phyloP scores from a whole-genome alignment of 495 filamentous ascomycete genomes.

The Aspergillus affinis region DNA sequence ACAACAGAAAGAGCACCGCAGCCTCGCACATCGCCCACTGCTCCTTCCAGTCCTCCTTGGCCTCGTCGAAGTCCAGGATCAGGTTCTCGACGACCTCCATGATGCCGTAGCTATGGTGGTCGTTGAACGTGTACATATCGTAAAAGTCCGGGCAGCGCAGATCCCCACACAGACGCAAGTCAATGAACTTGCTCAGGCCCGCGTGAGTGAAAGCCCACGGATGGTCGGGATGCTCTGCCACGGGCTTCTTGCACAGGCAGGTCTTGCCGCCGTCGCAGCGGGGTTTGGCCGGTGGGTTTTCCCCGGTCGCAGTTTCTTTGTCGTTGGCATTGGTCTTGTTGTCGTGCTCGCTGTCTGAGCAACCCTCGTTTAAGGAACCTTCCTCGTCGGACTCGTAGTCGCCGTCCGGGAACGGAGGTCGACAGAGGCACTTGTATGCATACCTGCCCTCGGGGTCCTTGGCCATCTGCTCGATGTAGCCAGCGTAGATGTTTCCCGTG shows the following conservation, averaged over 20 bases:
- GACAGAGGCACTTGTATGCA: conserved; percentile 31
- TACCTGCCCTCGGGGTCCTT: conserved; percentile 29
- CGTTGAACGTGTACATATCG: conserved; percentile 42
- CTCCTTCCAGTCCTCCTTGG: conserved; percentile 28
- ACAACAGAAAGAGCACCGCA: conserved; percentile 20
- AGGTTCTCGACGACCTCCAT: conserved; percentile 42
- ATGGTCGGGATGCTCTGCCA: conserved; percentile 39
- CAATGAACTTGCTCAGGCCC: conserved; percentile 20
- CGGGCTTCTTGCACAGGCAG: conserved; percentile 41
- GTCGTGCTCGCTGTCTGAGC: conserved; percentile 2
- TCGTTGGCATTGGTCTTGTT: too few relatives aligned
- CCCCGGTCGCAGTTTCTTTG: not conserved
- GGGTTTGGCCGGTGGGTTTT: not conserved
- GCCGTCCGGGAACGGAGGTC: conserved; percentile 18
- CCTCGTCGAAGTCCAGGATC: conserved; percentile 38
- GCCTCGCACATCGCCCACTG: conserved; percentile 38
- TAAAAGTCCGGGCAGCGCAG: conserved; percentile 40
- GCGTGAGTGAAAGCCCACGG: conserved; percentile 38
- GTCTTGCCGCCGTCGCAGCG: conserved; percentile 13
- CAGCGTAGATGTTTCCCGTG: conserved; percentile 38
- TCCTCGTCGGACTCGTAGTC: conserved; percentile 21
- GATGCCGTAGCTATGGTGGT: conserved; percentile 37
- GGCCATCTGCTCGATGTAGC: conserved; percentile 26
- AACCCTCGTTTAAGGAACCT: not conserved
- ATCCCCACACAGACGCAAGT: conserved; percentile 5